These are phyloP conservation scores for Cercophora samala DNA, from an alignment of 495 filamentous ascomycete species.

Conservation along the genomic window DNA sequence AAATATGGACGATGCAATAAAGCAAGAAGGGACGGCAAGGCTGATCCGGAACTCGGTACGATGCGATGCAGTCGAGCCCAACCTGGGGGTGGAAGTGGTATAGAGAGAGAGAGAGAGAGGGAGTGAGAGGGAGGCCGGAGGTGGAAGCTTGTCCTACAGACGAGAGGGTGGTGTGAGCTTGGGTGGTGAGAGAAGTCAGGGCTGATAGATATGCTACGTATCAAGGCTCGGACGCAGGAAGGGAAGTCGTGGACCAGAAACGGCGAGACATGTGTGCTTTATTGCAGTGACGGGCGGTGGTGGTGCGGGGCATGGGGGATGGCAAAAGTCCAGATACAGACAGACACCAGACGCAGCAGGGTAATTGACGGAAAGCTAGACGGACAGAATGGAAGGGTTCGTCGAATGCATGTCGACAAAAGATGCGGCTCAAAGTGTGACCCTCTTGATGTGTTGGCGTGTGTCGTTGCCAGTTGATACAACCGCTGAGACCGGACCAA, in stretches of 20 bases:
- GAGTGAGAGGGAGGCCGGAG: slow-evolving; percentile 30
- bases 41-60: slow-evolving; percentile 38
- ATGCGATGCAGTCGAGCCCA: slow-evolving; percentile 58
- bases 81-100: slow-evolving; percentile 40
- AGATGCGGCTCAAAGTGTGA: slow-evolving; percentile 62
- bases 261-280: slow-evolving; percentile 61
- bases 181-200: slow-evolving; percentile 36
- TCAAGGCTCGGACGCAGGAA: slow-evolving; percentile 47
- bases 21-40: slow-evolving; percentile 27
- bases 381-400: slow-evolving; percentile 46
- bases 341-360: slow-evolving; percentile 40
- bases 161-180: slow-evolving; percentile 36
- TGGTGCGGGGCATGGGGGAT: slow-evolving; percentile 47
- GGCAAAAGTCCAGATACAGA: slow-evolving; percentile 46
- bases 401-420: slow-evolving; percentile 49
- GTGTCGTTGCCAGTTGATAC: slow-evolving; percentile 75
- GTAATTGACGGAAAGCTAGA: slow-evolving; percentile 46
- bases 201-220: slow-evolving; percentile 47
- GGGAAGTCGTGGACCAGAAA: slow-evolving; percentile 44
- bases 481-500: slow-evolving; percentile 57
- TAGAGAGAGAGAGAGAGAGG: slow-evolving; percentile 14
- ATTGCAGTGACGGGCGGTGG: slow-evolving; percentile 52
- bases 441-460: slow-evolving; percentile 90
- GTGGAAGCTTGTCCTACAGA: slow-evolving; percentile 43
- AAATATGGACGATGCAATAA: slow-evolving; percentile 21